Evolutionary conservation across 2,329 filamentous ascomycete species (phyloP).

Genomic region (Madurella mycetomatis): DNA sequence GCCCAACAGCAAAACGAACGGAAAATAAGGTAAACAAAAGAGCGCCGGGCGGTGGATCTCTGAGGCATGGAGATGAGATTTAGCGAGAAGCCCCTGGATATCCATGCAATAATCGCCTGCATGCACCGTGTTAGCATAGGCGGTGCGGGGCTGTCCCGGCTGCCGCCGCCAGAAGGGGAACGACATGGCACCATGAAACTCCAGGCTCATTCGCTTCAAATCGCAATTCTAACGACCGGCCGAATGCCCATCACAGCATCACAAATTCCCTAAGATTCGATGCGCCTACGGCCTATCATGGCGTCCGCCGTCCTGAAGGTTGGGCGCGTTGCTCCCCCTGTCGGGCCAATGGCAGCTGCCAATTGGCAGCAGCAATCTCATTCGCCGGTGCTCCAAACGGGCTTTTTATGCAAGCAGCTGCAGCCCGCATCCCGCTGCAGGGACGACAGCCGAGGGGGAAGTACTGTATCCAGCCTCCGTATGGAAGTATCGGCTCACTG

Average conservation of each 20-base stretch:
- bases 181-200: background rate
- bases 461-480: no score
- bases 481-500: no score
- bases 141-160: slow-evolving; percentile 8
- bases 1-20: background rate
- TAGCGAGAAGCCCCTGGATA: slow-evolving; percentile 12
- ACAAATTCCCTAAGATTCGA: no score
- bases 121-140: slow-evolving; percentile 7
- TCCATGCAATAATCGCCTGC: slow-evolving; percentile 9
- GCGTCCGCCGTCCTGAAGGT: no score
- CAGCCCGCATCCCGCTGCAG: no score
- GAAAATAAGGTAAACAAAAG: background rate
- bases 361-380: no score
- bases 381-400: no score
- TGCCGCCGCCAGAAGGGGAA: background rate
- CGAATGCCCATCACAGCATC: background rate
- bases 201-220: background rate
- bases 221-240: background rate
- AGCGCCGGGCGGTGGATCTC: background rate
- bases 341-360: no score
- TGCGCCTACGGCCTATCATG: no score
- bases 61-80: background rate
- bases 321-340: no score
- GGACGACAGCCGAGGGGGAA: no score
- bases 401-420: no score